Evolutionary conservation across 2,329 filamentous ascomycete genomes (phyloP).

Genomic region (Akanthomyces muscarius): DNA sequence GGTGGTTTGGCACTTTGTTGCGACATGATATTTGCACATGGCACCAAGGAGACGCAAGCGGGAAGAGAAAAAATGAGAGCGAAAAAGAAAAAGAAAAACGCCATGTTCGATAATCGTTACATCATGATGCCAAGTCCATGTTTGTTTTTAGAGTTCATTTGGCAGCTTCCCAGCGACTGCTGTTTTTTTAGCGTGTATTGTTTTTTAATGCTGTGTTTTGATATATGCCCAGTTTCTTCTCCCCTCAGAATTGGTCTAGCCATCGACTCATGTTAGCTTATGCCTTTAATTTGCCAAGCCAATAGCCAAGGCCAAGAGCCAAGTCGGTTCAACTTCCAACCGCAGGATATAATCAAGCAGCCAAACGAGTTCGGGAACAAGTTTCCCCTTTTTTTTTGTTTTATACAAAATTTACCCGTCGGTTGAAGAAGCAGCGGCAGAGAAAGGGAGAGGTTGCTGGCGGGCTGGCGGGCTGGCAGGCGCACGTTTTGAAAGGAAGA

Average conservation of each 20-base stretch:
- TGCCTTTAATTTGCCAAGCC: not conserved
- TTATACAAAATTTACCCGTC: conserved; percentile 6
- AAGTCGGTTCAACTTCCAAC: too few species aligned
- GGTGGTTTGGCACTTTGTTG: too few species aligned
- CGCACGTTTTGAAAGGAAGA: not conserved
- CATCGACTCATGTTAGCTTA: conserved; percentile 2
- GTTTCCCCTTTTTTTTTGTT: too few species aligned
- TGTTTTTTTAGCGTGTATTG: not conserved
- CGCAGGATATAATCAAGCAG: too few species aligned
- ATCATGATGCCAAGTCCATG: conserved; percentile 24
- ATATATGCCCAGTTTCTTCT: not conserved
- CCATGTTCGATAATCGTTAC: conserved; percentile 24
- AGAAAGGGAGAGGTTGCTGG: too few species aligned
- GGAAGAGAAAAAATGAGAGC: not conserved
- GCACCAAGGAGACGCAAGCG: too few species aligned
- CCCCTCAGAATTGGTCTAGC: conserved; percentile 25
- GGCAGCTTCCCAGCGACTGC: conserved; percentile 16
- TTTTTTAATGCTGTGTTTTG: not conserved
- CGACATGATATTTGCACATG: too few species aligned
- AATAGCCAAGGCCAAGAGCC: not conserved
- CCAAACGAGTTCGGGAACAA: too few species aligned
- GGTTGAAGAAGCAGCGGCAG: too few species aligned
- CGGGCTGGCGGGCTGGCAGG: too few species aligned
- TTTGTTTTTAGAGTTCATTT: conserved; percentile 5
- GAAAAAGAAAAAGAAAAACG: not conserved